Evolutionary conservation across 2,329 filamentous ascomycete species (phyloP), one percentile per base, ranked within the genome.

Genomic region (Aspergillus ibericus): DNA sequence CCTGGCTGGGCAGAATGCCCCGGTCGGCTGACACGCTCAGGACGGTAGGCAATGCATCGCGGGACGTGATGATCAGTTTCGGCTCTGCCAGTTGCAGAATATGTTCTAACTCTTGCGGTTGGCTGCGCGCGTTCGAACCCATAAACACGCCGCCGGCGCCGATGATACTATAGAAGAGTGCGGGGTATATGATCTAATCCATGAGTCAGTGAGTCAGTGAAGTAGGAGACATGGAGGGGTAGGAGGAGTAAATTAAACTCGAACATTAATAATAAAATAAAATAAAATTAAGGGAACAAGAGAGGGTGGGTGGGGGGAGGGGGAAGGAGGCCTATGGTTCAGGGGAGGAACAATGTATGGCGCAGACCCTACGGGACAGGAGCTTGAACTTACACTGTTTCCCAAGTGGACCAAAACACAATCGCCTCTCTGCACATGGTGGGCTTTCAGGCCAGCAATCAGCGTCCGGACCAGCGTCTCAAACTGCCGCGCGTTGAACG

Each of bases 71-170:
- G 61, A 83, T 72, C 49, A 81, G 69, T 50, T 77, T 79, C 3
- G 81, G 76, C 22, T 77, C 69, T 8, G 79, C 79, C 35, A 78
- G 66, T 4, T 67, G 58, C 44, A 83, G 67, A 59, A 82, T 75
- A 61, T 83, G 80, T 15, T 75, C 72, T 13, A 84, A 68, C 68
- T 83, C 81, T 25, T 75, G 63, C 7, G 72, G 68, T 34, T 78
- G 81, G 61, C 79, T 82, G 13, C 75, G 73, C 4, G 79, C 76
- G 62, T 84, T 84, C 15, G 79, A 77, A n/a, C 81, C 81, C 61
- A 81, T 80, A 66, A 80, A 82, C 40, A 80, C 71, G 52, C 78
- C 80, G 15, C 78, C 78, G 35, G 78, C 76, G 22, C 78, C 80
- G 61, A 82, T 77, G 55, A 75, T 70, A 35, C 66, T 63, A 59